phyloP scores from a whole-genome alignment of 1,139 yeast genomes.

The Kurtzmaniella quercitrusa region DNA sequence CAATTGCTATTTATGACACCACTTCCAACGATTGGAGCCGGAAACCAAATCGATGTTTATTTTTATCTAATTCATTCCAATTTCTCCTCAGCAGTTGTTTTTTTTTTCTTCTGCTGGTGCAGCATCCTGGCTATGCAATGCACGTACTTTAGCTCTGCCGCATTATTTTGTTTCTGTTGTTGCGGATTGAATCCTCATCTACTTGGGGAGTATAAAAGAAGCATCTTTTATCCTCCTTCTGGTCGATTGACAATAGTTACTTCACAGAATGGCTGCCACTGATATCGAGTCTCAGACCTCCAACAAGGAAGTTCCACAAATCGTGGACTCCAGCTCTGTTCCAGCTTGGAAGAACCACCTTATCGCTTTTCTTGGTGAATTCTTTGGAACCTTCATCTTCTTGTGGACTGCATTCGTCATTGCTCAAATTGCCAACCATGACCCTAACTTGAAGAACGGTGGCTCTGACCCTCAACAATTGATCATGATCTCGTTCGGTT shows the following conservation, averaged over 20 bases:
- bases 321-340: conserved; percentile 9
- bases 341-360: conserved; percentile 29
- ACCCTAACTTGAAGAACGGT: conserved; percentile 32
- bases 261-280: background rate
- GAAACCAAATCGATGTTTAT: background rate
- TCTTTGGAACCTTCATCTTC: conserved; percentile 82
- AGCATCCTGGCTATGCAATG: background rate
- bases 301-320: conserved; percentile 1
- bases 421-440: conserved; percentile 81
- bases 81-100: background rate
- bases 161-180: background rate
- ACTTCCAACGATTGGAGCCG: too few species aligned
- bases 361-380: conserved; percentile 50
- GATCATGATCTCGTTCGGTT: conserved; percentile 81
- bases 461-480: conserved; percentile 64
- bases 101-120: background rate
- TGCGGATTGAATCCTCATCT: background rate
- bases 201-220: background rate
- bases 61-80: too few species aligned
- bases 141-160: background rate
- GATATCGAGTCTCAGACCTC: conserved; percentile 1
- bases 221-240: background rate
- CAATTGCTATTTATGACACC: too few species aligned
- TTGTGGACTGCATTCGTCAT: conserved; percentile 78
- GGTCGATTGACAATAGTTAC: background rate